Base-by-base conservation (phyloP, 176 grass and related monocot genomes). In the Juncus effusus region DNA sequence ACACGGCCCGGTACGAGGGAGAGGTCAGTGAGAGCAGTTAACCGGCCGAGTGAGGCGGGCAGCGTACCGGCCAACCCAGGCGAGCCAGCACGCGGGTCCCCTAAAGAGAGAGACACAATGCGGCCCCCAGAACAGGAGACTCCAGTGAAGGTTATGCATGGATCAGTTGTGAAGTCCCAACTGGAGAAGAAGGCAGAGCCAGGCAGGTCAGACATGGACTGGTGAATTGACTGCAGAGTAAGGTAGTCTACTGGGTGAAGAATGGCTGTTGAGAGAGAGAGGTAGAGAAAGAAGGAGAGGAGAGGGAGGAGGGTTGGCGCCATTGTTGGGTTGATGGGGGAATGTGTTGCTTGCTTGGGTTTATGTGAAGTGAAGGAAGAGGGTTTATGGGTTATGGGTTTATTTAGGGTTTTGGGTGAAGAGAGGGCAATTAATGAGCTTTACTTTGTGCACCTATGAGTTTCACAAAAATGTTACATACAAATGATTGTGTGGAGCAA, bases 91-190 rank as follows among this genome's bases (percentile, higher is more conserved):
- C 90, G 85, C 2, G 90, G 90, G 69, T 94, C 90, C 35, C 90
- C 90, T 14, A 89, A 76, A 1, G 85, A 57, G 3, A 94, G 90
- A 1, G 83, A 51, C 10, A 61, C 56, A 10, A 95, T 84, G 50
- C 86, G 83, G 13, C 69, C 62, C 47, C 16, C 54, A 2, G 81
- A 60, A 82, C 90, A 95, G 61, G 63, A 78, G 4, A 95, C 64
- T 0, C 90, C 90, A 0, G 76, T 56, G 59, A 95, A 95, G 1
- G 66, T 7, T 0, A 0, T 38, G 75, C 90, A 90, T 13, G 90
- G 86, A 80, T 95, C 90, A 1, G 59, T 66, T 3, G 90, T 94
- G 79, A 94, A 94, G 76, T 94, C 90, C 90, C 90, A 94, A 0
- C 73, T 62, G 1, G 64, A 47, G 82, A 94, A 94, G 82, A 89